phyloP scores from a whole-genome alignment of 331 rosid species.

The Quercus phellos region DNA sequence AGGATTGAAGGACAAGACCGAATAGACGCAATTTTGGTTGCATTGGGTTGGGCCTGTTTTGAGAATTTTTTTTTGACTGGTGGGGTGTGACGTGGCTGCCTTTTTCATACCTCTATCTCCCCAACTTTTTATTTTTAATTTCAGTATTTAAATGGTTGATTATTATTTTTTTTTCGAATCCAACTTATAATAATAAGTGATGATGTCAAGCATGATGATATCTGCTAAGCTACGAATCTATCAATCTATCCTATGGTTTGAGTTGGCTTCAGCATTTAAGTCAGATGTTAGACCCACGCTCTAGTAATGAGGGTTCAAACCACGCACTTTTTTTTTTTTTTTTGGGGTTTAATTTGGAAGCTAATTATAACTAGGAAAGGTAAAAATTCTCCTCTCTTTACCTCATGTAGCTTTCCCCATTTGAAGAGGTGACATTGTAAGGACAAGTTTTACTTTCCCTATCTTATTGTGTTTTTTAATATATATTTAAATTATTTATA shows the following conservation, averaged over 20 bases:
- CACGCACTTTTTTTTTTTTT: conserved; percentile 10
- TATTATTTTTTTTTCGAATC: neutral
- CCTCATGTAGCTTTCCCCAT: too few relatives aligned
- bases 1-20: neutral
- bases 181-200: neutral
- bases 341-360: neutral
- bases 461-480: too few relatives aligned
- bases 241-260: conserved; percentile 37
- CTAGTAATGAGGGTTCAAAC: neutral
- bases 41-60: conserved; percentile 17
- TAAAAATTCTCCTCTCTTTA: too few relatives aligned
- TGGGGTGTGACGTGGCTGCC: conserved; percentile 32
- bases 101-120: neutral
- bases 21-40: conserved; percentile 1
- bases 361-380: too few relatives aligned
- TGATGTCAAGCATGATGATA: conserved; percentile 49
- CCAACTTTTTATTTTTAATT: neutral
- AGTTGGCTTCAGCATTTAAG: conserved; percentile 30
- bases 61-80: conserved; percentile 17
- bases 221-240: conserved; percentile 37
- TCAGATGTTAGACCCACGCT: conserved; percentile 32
- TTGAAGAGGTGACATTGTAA: too few relatives aligned
- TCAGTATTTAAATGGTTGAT: neutral
- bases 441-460: too few relatives aligned
- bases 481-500: too few relatives aligned